Percentiles rank a stretch among this genome's conserved stretches.
Conservation (phyloP, 768 basidiomycete genomes). For the Strobilomyces confusus region DNA sequence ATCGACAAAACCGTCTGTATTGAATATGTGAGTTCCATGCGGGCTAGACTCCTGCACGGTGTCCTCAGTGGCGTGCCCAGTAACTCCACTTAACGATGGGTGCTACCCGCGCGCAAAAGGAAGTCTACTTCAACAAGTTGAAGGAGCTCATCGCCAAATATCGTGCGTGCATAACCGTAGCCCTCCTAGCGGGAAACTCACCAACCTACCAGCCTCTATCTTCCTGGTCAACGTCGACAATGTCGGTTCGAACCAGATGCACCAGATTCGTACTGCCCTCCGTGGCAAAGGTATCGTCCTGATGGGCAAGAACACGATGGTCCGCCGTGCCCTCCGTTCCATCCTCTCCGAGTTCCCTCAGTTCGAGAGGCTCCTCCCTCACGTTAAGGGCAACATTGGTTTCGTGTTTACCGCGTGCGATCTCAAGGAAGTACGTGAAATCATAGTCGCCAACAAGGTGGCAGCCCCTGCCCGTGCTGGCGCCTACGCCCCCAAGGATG, state of each 20-base stretch:
- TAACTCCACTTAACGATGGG: conserved; percentile 65
- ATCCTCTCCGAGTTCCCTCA: conserved; percentile 88
- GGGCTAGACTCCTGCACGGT: not conserved
- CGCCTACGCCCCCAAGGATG: conserved; percentile 90
- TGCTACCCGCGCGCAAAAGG: conserved; percentile 86
- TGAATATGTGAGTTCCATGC: conserved; percentile 24
- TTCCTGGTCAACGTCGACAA: conserved; percentile 99
- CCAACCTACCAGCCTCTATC: conserved; percentile 72
- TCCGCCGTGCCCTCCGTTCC: conserved; percentile 93
- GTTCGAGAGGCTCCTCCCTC: conserved; percentile 94
- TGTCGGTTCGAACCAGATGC: conserved; percentile 99
- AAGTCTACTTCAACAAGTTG: conserved; percentile 88
- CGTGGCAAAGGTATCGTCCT: conserved; percentile 95
- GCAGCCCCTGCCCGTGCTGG: conserved; percentile 98
- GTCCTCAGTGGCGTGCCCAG: conserved; percentile 7
- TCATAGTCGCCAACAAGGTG: conserved; percentile 96
- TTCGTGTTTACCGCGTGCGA: conserved; percentile 95
- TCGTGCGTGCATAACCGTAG: conserved; percentile 58
- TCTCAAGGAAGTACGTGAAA: conserved; percentile 90
- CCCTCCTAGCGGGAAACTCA: not conserved
- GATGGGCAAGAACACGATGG: conserved; percentile 99
- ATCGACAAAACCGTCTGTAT: conserved; percentile 22
- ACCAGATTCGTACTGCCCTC: conserved; percentile 93
- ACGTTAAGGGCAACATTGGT: conserved; percentile 96
- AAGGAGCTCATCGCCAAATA: conserved; percentile 88